Percentiles rank a stretch among this genome's conserved stretches.
Evolutionary conservation across 306 rosid species (phyloP).

Genomic region (Castanea crenata): DNA sequence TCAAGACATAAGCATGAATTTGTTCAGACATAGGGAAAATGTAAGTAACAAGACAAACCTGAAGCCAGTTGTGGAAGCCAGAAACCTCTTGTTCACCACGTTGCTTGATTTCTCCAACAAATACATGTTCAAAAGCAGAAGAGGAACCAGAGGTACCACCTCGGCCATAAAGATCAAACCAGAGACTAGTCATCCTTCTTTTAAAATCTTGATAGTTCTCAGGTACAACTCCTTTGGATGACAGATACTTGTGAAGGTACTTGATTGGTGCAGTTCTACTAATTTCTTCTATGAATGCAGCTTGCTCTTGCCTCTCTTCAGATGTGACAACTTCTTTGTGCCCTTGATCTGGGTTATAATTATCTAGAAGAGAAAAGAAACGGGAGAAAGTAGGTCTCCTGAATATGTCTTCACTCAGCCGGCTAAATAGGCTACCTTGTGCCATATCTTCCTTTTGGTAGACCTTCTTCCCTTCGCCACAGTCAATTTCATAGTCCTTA

Average conservation of each 20-base stretch:
- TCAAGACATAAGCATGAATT: background rate
- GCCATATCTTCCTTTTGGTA: constrained; percentile 72
- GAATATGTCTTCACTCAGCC: constrained; percentile 68
- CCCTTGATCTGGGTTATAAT: constrained; percentile 82
- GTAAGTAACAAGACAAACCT: constrained; percentile 46
- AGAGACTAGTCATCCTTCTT: constrained; percentile 50
- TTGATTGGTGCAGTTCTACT: constrained; percentile 92
- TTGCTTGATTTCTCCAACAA: constrained; percentile 91
- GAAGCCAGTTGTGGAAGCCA: constrained; percentile 98
- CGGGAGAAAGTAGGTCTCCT: constrained; percentile 77
- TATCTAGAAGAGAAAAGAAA: constrained; percentile 86
- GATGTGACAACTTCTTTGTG: constrained; percentile 80
- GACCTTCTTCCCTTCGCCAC: constrained; percentile 90
- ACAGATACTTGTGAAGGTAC: constrained; percentile 78
- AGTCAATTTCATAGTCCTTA: constrained; percentile 88
- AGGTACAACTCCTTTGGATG: constrained; percentile 55
- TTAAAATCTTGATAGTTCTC: constrained; percentile 69
- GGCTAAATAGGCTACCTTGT: constrained; percentile 63
- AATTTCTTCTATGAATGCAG: constrained; percentile 87
- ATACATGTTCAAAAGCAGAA: constrained; percentile 95
- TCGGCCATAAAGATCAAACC: constrained; percentile 96
- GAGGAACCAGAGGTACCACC: constrained; percentile 84
- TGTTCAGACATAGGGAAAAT: background rate
- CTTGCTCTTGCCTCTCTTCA: constrained; percentile 95
- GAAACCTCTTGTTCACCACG: constrained; percentile 57